These are phyloP conservation scores for Nannochloris sp. DNA, from an alignment of 139 green algal genomes.

Conservation along the genomic window DNA sequence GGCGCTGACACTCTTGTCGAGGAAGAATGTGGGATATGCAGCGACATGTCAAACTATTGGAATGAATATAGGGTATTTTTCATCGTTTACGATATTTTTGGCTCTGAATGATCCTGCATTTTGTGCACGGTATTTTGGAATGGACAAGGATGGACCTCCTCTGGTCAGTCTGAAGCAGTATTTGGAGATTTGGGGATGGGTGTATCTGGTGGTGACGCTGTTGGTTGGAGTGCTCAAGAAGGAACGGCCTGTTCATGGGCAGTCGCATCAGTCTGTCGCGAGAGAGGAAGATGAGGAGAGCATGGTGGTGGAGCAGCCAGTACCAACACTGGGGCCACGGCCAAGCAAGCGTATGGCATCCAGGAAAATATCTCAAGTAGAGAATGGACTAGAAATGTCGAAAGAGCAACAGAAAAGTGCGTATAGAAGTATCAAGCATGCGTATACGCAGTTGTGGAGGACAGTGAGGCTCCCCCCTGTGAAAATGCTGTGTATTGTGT, in stretches of 20 bases:
- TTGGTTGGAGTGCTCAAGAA: constrained; percentile 46
- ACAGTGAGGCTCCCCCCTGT: constrained; percentile 62
- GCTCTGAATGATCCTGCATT: constrained; percentile 73
- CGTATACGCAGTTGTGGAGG: constrained; percentile 41
- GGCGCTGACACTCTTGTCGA: constrained; percentile 82
- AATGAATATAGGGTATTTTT: constrained; percentile 86
- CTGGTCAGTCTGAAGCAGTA: constrained; percentile 66
- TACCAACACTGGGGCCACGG: neutral
- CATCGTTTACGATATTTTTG: constrained; percentile 89
- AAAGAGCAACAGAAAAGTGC: neutral
- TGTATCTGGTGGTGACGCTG: constrained; percentile 58
- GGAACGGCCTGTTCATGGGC: neutral
- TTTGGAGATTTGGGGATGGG: constrained; percentile 74
- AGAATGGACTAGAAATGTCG: neutral
- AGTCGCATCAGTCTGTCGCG: no score
- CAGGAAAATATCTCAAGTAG: neutral
- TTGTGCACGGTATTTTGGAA: constrained; percentile 62
- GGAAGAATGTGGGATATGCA: constrained; percentile 68
- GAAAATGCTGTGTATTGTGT: constrained; percentile 50
- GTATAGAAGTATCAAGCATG: constrained; percentile 11
- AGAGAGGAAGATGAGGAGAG: no score
- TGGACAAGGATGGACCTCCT: constrained; percentile 13
- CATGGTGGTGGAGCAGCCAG: neutral
- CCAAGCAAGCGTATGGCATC: neutral
- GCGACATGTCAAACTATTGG: constrained; percentile 89